These are phyloP conservation scores for Globisporangium splendens DNA, from an alignment of 352 stramenopile species.

Conservation along the genomic window DNA sequence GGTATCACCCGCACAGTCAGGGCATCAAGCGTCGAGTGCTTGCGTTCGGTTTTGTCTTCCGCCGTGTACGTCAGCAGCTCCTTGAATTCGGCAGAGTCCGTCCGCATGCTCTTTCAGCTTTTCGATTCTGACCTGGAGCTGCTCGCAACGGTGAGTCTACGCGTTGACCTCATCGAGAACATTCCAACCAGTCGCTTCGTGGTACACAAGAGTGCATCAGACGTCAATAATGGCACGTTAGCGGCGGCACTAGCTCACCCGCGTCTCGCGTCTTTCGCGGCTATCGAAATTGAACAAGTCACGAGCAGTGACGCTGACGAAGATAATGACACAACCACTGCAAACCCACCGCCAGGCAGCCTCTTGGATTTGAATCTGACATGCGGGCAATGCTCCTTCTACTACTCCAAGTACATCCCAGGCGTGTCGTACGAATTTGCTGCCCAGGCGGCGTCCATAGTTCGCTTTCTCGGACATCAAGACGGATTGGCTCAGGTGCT, in stretches of 20 bases:
- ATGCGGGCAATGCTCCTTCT: conserved; percentile 26
- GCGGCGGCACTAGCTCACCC: not conserved
- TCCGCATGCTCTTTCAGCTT: conserved; percentile 6
- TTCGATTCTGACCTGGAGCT: conserved; percentile 11
- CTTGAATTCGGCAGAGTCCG: not conserved
- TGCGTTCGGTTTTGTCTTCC: conserved; percentile 19
- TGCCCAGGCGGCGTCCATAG: conserved; percentile 15
- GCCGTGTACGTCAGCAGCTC: conserved; percentile 1
- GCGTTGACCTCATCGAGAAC: not conserved
- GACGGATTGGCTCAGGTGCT: conserved; percentile 20
- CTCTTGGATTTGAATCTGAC: conserved; percentile 24
- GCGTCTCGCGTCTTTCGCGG: not conserved
- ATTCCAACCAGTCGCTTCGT: conserved; percentile 9
- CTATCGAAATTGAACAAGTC: not conserved
- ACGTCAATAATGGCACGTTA: not conserved
- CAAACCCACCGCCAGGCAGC: not conserved
- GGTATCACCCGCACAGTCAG: conserved; percentile 7
- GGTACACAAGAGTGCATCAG: not conserved
- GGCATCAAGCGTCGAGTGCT: conserved; percentile 18
- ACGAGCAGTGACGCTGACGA: not conserved
- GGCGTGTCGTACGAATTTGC: conserved; percentile 43
- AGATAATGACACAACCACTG: not conserved
- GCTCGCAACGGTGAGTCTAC: not conserved
- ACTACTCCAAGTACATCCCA: conserved; percentile 25
- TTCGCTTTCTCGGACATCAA: conserved; percentile 20